Evolutionary conservation across 208 protist species (phyloP).

Genomic region (Porcisia hertigi): DNA sequence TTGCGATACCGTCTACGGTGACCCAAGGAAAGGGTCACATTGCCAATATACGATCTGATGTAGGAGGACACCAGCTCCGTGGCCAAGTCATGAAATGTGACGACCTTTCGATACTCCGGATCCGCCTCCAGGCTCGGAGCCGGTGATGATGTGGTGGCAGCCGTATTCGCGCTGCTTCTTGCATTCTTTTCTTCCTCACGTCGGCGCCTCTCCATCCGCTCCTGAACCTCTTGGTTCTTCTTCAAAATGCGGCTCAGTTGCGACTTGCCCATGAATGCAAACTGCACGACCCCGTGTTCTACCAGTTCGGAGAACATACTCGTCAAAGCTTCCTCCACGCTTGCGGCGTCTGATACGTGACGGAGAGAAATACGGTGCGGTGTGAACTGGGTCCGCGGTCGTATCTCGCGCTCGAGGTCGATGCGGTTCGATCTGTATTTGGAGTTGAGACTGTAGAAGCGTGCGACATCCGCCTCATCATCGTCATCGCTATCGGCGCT

Average conservation of each 20-base stretch:
- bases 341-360: slow-evolving; percentile 7
- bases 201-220: slow-evolving; percentile 4
- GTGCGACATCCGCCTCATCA: slow-evolving; percentile 1
- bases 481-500: neutral
- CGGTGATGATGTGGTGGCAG: neutral
- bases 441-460: slow-evolving; percentile 25
- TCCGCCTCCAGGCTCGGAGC: slow-evolving; percentile 10
- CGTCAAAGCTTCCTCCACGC: slow-evolving; percentile 23
- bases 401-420: slow-evolving; percentile 24
- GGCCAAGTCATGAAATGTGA: slow-evolving; percentile 22
- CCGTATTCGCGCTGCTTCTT: neutral
- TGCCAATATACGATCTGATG: slow-evolving; percentile 14
- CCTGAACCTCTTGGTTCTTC: slow-evolving; percentile 5
- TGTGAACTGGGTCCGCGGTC: slow-evolving; percentile 20
- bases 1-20: neutral
- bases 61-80: slow-evolving; percentile 19
- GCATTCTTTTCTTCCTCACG: neutral
- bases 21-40: neutral
- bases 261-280: slow-evolving; percentile 14
- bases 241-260: slow-evolving; percentile 16
- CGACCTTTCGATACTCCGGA: slow-evolving; percentile 23
- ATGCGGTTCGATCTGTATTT: slow-evolving; percentile 6
- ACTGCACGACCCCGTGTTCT: slow-evolving; percentile 20
- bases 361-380: slow-evolving; percentile 18
- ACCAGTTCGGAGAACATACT: slow-evolving; percentile 21